Evolutionary conservation across 225 moss, liverwort and hornwort genomes (phyloP), one percentile per base, ranked within the genome.

Genomic region (Physcomitrellopsis africana): DNA sequence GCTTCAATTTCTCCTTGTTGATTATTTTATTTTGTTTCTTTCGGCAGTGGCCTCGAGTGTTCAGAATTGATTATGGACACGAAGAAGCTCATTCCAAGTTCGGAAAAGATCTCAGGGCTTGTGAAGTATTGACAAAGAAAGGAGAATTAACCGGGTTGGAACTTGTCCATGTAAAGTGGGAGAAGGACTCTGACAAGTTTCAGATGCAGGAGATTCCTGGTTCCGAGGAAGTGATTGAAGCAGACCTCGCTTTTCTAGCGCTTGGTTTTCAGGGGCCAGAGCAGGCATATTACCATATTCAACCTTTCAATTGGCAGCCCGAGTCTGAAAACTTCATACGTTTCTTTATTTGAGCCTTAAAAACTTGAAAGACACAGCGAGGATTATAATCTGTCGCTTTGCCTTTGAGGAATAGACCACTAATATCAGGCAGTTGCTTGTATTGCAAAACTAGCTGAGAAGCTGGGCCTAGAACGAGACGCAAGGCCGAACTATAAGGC

Each of bases 401-500:
- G 7, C 7, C 32, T 37, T 37, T 7, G 32, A 5, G 7, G 32
- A 37, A 37, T 37, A 63, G 22, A 27, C 32, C 8, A 66, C 55
- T 79, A 29, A 72, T 57, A 5, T 67, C 32, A 37, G 56, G 37
- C 49, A 11, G 22, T 60, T 63, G 42, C 11, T 63, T 61, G 32
- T 74, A 72, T 15, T 52, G 66, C 91, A 95, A 92, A 88, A 92
- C 79, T 95, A 51, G 94, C 94, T 26, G 90, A 94, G 45, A 92
- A 90, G 86, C 48, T 94, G 56, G 92, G 90, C 10, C 45, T 94
- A 12, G 85, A 92, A 32, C 79, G 74, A 60, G 94, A 94, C 72
- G 94, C 90, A 52, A 84, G 89, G 59, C 89, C 94, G 17, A 94
- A 94, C 84, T 92, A 92, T 73, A 94, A 92, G 72, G 90, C 94